These are phyloP conservation scores for Sporothrix curviconia DNA, from an alignment of 2,329 filamentous ascomycete species.

Conservation along the genomic window DNA sequence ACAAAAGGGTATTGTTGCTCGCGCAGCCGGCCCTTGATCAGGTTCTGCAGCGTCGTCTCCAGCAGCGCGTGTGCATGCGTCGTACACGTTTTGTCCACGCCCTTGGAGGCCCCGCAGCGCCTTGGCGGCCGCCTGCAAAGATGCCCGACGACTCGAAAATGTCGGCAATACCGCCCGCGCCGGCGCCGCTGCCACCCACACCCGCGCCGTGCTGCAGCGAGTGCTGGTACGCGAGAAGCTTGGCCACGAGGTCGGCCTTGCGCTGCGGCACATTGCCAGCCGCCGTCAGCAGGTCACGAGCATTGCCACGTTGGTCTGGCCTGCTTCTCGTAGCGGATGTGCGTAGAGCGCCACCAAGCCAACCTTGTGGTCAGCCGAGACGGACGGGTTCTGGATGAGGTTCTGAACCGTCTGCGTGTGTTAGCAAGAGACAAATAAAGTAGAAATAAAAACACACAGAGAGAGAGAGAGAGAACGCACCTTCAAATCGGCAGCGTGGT, in stretches of 20 bases:
- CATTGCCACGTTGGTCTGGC: constrained; percentile 72
- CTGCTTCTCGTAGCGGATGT: constrained; percentile 81
- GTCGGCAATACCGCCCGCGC: constrained; percentile 76
- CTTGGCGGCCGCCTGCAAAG: constrained; percentile 68
- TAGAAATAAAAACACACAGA: no score
- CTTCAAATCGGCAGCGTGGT: constrained; percentile 85
- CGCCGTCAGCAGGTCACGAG: constrained; percentile 76
- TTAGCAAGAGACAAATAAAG: background rate
- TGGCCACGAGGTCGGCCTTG: constrained; percentile 71
- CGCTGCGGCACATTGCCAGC: constrained; percentile 73
- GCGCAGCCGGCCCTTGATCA: constrained; percentile 84
- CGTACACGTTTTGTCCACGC: constrained; percentile 97
- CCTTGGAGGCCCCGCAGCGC: constrained; percentile 92
- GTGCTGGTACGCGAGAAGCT: constrained; percentile 76
- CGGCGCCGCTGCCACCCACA: constrained; percentile 66
- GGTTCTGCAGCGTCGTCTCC: constrained; percentile 79
- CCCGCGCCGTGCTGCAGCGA: constrained; percentile 76
- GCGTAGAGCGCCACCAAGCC: constrained; percentile 91
- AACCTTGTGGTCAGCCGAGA: constrained; percentile 77
- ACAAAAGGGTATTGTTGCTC: constrained; percentile 91
- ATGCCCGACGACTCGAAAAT: constrained; percentile 89
- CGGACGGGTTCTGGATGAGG: constrained; percentile 71
- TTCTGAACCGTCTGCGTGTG: constrained; percentile 65
- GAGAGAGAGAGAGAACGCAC: constrained; percentile 38
- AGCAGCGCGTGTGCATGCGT: constrained; percentile 89